phyloP scores from a whole-genome alignment of 2,329 filamentous ascomycete species.

The Verticillium nonalfalfae region DNA sequence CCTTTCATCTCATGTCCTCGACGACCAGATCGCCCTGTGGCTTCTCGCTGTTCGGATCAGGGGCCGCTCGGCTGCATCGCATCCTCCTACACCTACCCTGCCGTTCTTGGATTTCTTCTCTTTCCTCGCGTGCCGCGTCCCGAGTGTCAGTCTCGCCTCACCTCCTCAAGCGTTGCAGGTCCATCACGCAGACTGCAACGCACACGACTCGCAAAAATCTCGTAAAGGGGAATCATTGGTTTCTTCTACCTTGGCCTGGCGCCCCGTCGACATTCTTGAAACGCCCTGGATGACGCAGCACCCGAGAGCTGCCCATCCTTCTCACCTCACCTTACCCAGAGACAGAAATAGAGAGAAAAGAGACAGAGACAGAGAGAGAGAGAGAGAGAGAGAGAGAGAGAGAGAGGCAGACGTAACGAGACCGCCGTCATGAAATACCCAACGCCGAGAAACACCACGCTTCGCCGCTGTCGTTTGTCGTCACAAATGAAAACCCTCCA shows the following conservation, averaged over 20 bases:
- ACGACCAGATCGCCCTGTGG: not conserved
- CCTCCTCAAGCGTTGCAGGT: not conserved
- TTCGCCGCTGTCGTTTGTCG: slow-evolving; percentile 9
- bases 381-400: too few relatives aligned
- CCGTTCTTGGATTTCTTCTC: not conserved
- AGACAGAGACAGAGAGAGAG: not conserved
- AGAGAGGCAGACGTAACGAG: too few relatives aligned
- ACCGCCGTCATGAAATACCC: too few relatives aligned
- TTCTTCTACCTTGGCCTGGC: not conserved
- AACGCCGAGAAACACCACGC: slow-evolving; percentile 8
- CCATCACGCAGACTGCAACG: not conserved
- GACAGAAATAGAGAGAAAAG: not conserved
- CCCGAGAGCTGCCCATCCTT: not conserved
- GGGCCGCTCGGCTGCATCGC: not conserved
- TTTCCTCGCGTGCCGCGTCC: not conserved
- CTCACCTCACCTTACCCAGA: not conserved
- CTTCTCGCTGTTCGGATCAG: not conserved
- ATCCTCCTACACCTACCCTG: not conserved
- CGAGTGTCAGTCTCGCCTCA: not conserved
- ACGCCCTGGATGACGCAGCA: not conserved
- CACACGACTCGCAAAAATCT: too few relatives aligned
- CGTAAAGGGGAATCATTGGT: not conserved
- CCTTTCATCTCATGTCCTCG: not conserved
- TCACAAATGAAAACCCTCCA: not conserved
- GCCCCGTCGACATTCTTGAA: not conserved